Base-by-base conservation (phyloP, 108 stramenopile species). In the Pelagomonas calceolata region DNA sequence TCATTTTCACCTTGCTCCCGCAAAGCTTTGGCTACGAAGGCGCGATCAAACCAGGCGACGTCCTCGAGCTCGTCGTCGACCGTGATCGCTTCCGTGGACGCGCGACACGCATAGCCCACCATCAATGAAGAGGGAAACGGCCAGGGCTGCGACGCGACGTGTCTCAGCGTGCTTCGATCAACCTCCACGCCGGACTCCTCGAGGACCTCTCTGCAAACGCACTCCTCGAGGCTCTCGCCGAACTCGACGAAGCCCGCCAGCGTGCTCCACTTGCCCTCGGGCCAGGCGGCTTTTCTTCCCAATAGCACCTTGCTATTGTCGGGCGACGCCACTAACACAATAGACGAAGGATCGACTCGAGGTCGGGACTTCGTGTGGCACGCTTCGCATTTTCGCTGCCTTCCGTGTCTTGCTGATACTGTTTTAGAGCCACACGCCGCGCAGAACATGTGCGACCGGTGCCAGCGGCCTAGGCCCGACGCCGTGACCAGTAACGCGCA, bases 191-290 rank as follows among this genome's bases (percentile, higher is more conserved):
- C 91, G 34, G 87, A 83, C 68, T 92, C 91, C 76, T 92, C 91
- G 30, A 68, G 73, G 18, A 84, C 81, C 75, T 92, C 91, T 46
- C 91, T 75, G 4, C 70, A 71, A 16, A 89, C 87, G 44, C 88
- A 88, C 65, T 65, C 67, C 78, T 92, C 91, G 65, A 89, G 82
- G 29, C 86, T 87, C 80, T 92, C 91, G 17, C 91, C 91, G 16
- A 88, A 87, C 69, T 92, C 91, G 0, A 92, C 88, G 72, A 92
- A 92, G 14, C 91, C 91, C 32, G 91, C 91, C n/a, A 92, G 68
- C 0, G 81, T 81, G 7, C 89, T 89, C 65, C 87, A 84, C 60
- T 89, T 51, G 66, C 81, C 85, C 0, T 77, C 73, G 17, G 89
- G 87, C 74, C 89, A 88, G 3, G 88, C 74, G 0, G 75, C 73